A percentile compares a stretch with the other conserved stretches of the same genome.
Conservation (phyloP, 225 moss, liverwort and hornwort genomes). For the Polytrichum formosum region DNA sequence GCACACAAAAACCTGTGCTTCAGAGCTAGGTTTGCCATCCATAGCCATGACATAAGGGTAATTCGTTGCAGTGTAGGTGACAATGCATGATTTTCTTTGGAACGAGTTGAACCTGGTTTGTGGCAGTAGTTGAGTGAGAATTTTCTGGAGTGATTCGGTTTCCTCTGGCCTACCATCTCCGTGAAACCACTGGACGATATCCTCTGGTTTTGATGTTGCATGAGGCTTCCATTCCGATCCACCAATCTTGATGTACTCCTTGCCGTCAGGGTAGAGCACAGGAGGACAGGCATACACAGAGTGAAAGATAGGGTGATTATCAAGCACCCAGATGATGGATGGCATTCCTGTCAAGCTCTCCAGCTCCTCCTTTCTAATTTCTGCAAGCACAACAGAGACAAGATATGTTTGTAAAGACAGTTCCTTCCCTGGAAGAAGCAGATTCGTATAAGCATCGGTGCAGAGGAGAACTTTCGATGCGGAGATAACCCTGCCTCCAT, state of each 20-base stretch:
- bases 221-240: conserved; percentile 38
- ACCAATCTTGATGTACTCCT: conserved; percentile 68
- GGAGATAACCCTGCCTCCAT: conserved; percentile 39
- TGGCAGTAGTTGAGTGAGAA: conserved; percentile 53
- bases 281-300: conserved; percentile 86
- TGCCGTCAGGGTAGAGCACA: conserved; percentile 70
- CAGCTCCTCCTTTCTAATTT: conserved; percentile 53
- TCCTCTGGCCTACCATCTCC: conserved; percentile 46
- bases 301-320: conserved; percentile 40
- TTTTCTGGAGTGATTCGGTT: conserved; percentile 30
- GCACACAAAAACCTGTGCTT: conserved; percentile 70
- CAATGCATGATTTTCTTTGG: conserved; percentile 65
- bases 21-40: conserved; percentile 36
- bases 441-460: conserved; percentile 71
- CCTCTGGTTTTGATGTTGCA: conserved; percentile 33
- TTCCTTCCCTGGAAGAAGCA: conserved; percentile 36
- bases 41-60: conserved; percentile 80
- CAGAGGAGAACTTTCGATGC: conserved; percentile 65
- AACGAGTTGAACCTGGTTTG: conserved; percentile 40
- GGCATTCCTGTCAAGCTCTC: conserved; percentile 65
- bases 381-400: conserved; percentile 61
- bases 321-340: conserved; percentile 78
- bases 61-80: conserved; percentile 61
- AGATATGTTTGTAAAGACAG: conserved; percentile 47
- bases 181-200: conserved; percentile 76